Base-by-base conservation (phyloP, 805 yeast genomes). In the Grigorovia humatica region DNA sequence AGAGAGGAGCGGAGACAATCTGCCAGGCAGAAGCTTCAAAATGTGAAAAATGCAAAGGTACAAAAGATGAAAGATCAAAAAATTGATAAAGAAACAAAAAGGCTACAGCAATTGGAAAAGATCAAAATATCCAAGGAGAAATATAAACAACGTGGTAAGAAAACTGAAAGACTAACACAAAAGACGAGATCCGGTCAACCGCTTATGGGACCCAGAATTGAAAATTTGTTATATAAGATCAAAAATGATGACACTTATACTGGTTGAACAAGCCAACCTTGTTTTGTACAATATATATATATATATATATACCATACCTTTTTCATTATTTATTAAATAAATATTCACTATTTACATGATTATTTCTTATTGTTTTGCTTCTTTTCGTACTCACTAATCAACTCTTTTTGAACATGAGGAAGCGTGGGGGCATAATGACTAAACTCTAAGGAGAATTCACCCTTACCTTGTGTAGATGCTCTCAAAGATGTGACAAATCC, bases 401-500 rank as follows among this genome's bases (percentile, higher is more conserved):
- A 78, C 72, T 91, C 86, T 65, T 77, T 85, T 73, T 93, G 99
- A 58, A 91, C 76, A 59, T 88, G 96, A 41, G 91, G 88, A 47
- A 95, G 79, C 49, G 95, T 85, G 59, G 95, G 96, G 48, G 91
- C 81, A 69, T 91, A 93, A 64, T 88, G 86, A 66, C 86, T 83
- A 74, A 93, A 93, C 70, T 93, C 99, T 70, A 93, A 78, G 1
- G 96, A 80, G 70, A 93, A 93, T 73, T 95, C 98, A 64, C 99
- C 99, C 69, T 93, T 93, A 72, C 99, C 99, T 72, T 93, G 99
- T 15, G 99, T 91, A 54, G 87, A 82, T 19, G 99, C 98, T 76
- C 99, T 85, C 66, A 93, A 77, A 27, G 88, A 81, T 9, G 98
- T 87, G 8, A 98, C 96, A 66, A 93, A 88, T 42, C 99, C 99